Evolutionary conservation across 78 protist species (phyloP), one percentile per base, ranked within the genome.

Genomic region (Bigelowiella natans): DNA sequence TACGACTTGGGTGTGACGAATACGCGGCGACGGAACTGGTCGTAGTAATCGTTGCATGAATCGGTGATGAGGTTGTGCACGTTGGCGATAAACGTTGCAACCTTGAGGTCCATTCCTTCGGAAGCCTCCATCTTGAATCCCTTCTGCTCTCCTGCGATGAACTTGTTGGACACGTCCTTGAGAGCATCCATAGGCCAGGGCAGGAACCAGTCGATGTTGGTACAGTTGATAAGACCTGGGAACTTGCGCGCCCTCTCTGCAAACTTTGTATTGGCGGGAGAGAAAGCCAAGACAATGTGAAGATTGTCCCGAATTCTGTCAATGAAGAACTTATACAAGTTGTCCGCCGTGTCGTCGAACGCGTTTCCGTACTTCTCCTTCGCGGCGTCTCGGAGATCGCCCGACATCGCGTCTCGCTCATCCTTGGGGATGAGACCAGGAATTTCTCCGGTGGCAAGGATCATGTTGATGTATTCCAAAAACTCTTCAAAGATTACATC

Each of bases 1-100:
- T 93, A 96, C 2, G 96, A 95, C 95, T 95, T 95, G 51, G 98
- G 98, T 64, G 98, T 96, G 40, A 94, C 95, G 88, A 90, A 95
- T 31, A 91, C 94, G 34, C 88, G n/a, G 28, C 97, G 94, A 31
- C 98, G 95, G 94, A 88, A 95, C 2, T 88, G 40, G 38, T 86
- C 39, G 90, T 95, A 95, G 95, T 95, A 96, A 34, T 95, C 94
- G 28, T 30, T 3, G 90, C 93, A 88, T 37, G 83, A 31, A 18
- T 82, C 51, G 39, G 18, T 31, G 51, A 96, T 93, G 31, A 83
- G 0, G 29, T 2, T 0, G 93, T 96, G 98, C 85, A 94, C 91
- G 1, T 0, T 0, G 31, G 96, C 95, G 95, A 96, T 94, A 88
- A 88, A 89, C 51, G 39, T 31, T 63, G 94, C 89, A 11, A 96